phyloP scores from a whole-genome alignment of 768 basidiomycete genomes.

The Lyophyllum shimeji region DNA sequence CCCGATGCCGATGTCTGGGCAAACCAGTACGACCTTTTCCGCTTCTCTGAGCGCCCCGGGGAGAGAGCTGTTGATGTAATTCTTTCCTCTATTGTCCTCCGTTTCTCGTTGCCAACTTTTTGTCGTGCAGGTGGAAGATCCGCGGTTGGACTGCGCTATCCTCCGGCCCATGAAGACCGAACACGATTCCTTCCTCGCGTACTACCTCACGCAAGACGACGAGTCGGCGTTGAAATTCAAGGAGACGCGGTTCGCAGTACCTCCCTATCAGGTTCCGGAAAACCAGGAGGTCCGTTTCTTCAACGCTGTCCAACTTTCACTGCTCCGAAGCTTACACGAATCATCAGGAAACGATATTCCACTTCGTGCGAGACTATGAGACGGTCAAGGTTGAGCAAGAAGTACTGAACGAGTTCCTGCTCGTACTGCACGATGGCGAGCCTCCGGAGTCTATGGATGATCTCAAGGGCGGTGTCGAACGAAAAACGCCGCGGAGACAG shows the following conservation, averaged over 20 bases:
- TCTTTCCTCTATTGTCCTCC: slow-evolving; percentile 21
- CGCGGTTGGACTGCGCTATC: slow-evolving; percentile 82
- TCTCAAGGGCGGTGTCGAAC: slow-evolving; percentile 31
- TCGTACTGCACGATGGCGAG: slow-evolving; percentile 69
- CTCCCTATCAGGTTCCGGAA: slow-evolving; percentile 46
- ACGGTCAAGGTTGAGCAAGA: slow-evolving; percentile 86
- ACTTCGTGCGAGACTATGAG: slow-evolving; percentile 83
- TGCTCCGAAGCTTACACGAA: not conserved
- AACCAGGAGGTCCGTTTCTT: slow-evolving; percentile 50
- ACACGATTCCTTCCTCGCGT: slow-evolving; percentile 84
- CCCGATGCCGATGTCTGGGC: slow-evolving; percentile 89
- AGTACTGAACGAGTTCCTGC: slow-evolving; percentile 79
- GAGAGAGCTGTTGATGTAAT: slow-evolving; percentile 66
- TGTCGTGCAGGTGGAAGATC: slow-evolving; percentile 61
- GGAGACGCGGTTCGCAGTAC: slow-evolving; percentile 42
- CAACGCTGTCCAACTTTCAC: not conserved
- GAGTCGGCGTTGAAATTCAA: slow-evolving; percentile 69
- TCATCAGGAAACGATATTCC: slow-evolving; percentile 64
- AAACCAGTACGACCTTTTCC: slow-evolving; percentile 85
- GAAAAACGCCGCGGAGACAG: slow-evolving; percentile 27
- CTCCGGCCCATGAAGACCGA: slow-evolving; percentile 87
- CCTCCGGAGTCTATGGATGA: slow-evolving; percentile 31
- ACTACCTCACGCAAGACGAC: slow-evolving; percentile 79
- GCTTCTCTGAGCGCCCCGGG: slow-evolving; percentile 85
- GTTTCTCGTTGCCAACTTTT: not conserved